phyloP scores from a whole-genome alignment of 1,284 basidiomycete genomes.

The Heimioporus punctisporus region DNA sequence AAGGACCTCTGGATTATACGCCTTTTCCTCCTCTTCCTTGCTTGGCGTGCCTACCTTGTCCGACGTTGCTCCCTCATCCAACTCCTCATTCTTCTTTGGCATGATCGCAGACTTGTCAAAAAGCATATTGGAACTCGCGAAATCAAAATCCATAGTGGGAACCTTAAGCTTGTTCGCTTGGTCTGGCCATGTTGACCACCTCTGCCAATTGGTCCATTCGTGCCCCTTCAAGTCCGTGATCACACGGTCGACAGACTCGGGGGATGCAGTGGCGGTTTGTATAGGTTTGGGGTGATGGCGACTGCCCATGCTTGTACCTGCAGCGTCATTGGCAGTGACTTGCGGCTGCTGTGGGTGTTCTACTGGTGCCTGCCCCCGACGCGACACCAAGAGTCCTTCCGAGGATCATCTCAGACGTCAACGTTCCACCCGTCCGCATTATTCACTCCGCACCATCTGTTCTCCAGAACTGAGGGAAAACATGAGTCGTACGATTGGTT shows the following conservation, averaged over 20 bases:
- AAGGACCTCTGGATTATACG: conserved; percentile 80
- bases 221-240: conserved; percentile 73
- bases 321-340: too few relatives aligned
- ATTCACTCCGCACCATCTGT: conserved; percentile 55
- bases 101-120: conserved; percentile 72
- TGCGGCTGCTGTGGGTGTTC: too few relatives aligned
- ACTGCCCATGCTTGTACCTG: conserved; percentile 25
- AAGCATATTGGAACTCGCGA: conserved; percentile 68
- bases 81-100: conserved; percentile 34
- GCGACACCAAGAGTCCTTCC: conserved; percentile 37
- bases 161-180: conserved; percentile 48
- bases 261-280: conserved; percentile 70
- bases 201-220: conserved; percentile 44
- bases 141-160: conserved; percentile 78
- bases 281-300: conserved; percentile 48
- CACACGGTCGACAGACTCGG: conserved; percentile 79
- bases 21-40: conserved; percentile 37
- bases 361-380: conserved; percentile 18
- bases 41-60: conserved; percentile 12
- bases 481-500: conserved; percentile 74
- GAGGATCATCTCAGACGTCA: conserved; percentile 40
- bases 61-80: conserved; percentile 24
- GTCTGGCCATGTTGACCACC: conserved; percentile 36
- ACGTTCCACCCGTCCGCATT: conserved; percentile 61
- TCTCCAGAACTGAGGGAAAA: conserved; percentile 71